Evolutionary conservation across 148 eudicot species (phyloP), one percentile per base, ranked within the genome.

Genomic region (Camellia lanceoleosa): DNA sequence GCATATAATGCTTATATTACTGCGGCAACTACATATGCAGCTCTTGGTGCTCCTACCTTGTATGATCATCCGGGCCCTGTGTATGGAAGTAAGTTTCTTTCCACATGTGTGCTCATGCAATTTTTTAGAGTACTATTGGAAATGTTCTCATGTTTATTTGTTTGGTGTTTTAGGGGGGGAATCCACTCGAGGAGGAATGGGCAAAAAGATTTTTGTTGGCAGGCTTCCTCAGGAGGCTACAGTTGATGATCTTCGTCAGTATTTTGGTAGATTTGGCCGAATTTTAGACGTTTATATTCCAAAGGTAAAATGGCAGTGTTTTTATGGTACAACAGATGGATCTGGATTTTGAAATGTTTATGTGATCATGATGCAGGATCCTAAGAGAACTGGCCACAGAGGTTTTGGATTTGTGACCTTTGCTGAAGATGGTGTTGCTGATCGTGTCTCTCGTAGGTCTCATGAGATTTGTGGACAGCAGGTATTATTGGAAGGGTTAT

Each of bases 361-460:
- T 60, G 67, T 80, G 74, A 56, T 87, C 63, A 66, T 80, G 74
- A 56, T 87, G 64, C 84, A 97, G 99, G 99, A 97, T 81, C 97
- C 99, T 7, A 97, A 88, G 90, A 90, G 96, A 88, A 82, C 94
- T 77, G 99, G 99, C 73, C 99, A 97, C 79, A 88, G 99, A 42
- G 99, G 99, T 78, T 97, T 97, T 85, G 99, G 99, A 74, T 94
- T 97, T 85, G 99, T 97, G 76, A 97, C 99, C 79, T 97, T 94
- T 87, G 87, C 95, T 80, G 99, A 97, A 63, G 97, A 91, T 76
- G 97, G 97, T 78, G 97, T 89, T 90, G 99, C 97, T 51, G 99
- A 94, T 56, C 91, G 99, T 12, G 98, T 97, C 62, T 90, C 99
- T 64, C 87, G 98, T 75, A 89, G 99, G 78, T 81, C 92, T 38